Evolutionary conservation across 192 early-diverging fungal species (phyloP).

Genomic region (Linnemannia schmuckeri): DNA sequence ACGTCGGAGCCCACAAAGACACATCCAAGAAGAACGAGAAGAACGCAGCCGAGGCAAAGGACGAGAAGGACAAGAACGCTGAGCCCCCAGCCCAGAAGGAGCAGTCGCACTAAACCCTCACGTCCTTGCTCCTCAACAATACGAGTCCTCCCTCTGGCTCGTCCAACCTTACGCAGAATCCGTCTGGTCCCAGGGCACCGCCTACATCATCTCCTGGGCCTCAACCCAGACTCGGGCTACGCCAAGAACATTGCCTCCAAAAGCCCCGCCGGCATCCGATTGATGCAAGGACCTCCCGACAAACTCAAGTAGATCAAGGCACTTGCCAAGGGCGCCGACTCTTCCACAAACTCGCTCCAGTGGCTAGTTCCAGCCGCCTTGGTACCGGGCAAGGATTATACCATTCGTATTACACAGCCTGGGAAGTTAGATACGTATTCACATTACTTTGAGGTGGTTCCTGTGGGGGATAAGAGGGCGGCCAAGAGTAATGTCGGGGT

Average conservation of each 20-base stretch:
- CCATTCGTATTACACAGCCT: slow-evolving; percentile 4
- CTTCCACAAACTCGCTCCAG: slow-evolving; percentile 23
- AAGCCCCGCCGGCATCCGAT: slow-evolving; percentile 23
- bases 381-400: slow-evolving; percentile 16
- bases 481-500: slow-evolving; percentile 19
- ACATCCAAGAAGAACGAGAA: slow-evolving; percentile 3
- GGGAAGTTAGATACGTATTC: slow-evolving; percentile 24
- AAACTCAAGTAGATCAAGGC: slow-evolving; percentile 7
- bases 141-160: slow-evolving; percentile 27
- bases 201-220: slow-evolving; percentile 47
- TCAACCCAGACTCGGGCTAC: slow-evolving; percentile 33
- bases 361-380: slow-evolving; percentile 31
- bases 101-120: not conserved
- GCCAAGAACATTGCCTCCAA: slow-evolving; percentile 32
- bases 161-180: slow-evolving; percentile 40
- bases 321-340: slow-evolving; percentile 11
- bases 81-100: not conserved
- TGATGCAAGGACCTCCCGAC: slow-evolving; percentile 43
- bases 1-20: slow-evolving; percentile 9
- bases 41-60: not conserved
- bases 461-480: slow-evolving; percentile 6
- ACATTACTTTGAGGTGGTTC: slow-evolving; percentile 26
- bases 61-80: not conserved
- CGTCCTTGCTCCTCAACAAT: not conserved
- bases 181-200: slow-evolving; percentile 42